Evolutionary conservation across 768 basidiomycete genomes (phyloP), one percentile per base, ranked within the genome.

Genomic region (Sporobolomyces phaffii): DNA sequence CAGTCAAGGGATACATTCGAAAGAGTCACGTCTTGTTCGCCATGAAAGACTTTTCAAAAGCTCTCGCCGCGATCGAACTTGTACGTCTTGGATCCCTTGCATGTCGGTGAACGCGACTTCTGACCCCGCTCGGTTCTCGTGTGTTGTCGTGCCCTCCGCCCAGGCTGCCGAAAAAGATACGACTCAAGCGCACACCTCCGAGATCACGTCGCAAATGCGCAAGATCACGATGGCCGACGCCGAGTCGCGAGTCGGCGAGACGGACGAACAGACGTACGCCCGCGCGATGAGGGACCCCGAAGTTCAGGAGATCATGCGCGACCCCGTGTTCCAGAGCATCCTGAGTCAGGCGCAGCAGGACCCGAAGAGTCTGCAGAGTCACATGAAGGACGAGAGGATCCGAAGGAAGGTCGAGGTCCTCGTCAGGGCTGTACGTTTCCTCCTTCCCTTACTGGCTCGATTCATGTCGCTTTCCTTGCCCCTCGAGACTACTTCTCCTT

Each of bases 201-300:
- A 99, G 80, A 91, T 98, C 68, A 81, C 85, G 64, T 83, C 84
- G 52, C 87, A 87, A 76, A 85, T 91, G 77, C 75, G 83, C 67
- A 98, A 96, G 81, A 82, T 85, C 72, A 85, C 91, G 73, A 83
- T 84, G 77, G 90, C 90, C 29, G 77, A 92, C 62, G 87, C 85
- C 77, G 81, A 81, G 53, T 86, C 96, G 77, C 85, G 91, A 20
- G 83, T 86, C 24, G 85, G 82, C 47, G 94, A 99, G 80, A 85
- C 85, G 11, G 91, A 97, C 76, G 92, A 98, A 76, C 84, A 99
- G 81, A 90, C 92, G 24, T 80, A 96, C 69, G 84, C 88, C 73
- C 84, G 94, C 56, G 96, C 94, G 11, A 96, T 97, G 93, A 84
- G 91, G 60, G 96, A 99, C 81, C 96, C 96, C 17, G 96, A 66